Evolutionary conservation across 2,329 filamentous ascomycete species (phyloP), one percentile per base, ranked within the genome.

Genomic region (Monilinia polystroma): DNA sequence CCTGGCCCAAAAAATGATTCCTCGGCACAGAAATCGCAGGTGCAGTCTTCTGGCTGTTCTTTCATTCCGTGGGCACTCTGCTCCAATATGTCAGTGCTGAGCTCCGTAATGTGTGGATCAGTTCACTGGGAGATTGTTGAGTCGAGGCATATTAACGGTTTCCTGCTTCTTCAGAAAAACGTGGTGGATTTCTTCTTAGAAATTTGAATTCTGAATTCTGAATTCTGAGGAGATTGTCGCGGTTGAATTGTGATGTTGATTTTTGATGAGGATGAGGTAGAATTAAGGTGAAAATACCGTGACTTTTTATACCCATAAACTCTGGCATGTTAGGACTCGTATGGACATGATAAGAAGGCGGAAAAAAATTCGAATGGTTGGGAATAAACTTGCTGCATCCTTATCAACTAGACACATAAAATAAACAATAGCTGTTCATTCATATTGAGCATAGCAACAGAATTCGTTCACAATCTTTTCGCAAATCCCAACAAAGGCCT

Each of bases 51-150:
- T 47, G 26, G 41, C 29, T 26, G 26, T 45, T 45, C 38, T 20
- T 58, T 8, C 23, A 29, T 58, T 20, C 41, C 38, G n/a, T 57
- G 55, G 20, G 38, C 35, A 57, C 55, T 57, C 35, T 57, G 38
- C 23, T 43, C 38, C 8, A 57, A 41, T 4, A 12, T 29, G 3
- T 26, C n/a, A 18, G 18, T 43, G 23, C 45, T 18, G 41, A 58
- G 4, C 41, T 45, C 16, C 26, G 20, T 29, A 3, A 3, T 47
- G 18, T 11, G 11, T n/a, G 26, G 41, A 26, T 23, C 26, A 32
- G 7, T 59, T 41, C 1, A 59, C 14, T 4, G 43, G 23, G 10
- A 47, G 16, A 14, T 59, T 32, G 23, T 8, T 47, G 18, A n/a
- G n/a, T 32, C 18, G 11, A 35, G 18, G 41, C 26, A 59, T 59